These are phyloP conservation scores for Heimioporus sp. DNA, from an alignment of 768 basidiomycete genomes.

Conservation along the genomic window DNA sequence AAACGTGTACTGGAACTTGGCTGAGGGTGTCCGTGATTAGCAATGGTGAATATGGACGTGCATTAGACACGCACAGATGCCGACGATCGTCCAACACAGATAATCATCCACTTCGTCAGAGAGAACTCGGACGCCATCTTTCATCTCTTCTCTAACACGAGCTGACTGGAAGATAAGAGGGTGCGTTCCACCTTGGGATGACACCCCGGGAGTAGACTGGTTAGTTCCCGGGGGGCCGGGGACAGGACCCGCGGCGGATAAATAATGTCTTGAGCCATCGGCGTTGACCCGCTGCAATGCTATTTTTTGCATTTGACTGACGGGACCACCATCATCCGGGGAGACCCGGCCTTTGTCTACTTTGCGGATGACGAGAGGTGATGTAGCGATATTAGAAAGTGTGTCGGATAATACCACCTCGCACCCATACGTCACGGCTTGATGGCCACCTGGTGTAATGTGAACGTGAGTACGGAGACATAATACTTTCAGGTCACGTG, in stretches of 20 bases:
- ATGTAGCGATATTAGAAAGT: constrained; percentile 80
- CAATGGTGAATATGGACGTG: constrained; percentile 6
- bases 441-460: constrained; percentile 54
- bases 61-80: constrained; percentile 68
- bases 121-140: constrained; percentile 70
- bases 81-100: constrained; percentile 94
- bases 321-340: constrained; percentile 87
- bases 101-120: constrained; percentile 94
- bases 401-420: constrained; percentile 85
- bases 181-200: constrained; percentile 76
- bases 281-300: constrained; percentile 82
- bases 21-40: constrained; percentile 39
- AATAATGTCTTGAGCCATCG: constrained; percentile 82
- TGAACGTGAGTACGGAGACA: constrained; percentile 40
- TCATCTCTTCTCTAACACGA: constrained; percentile 77
- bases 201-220: constrained; percentile 72
- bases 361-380: constrained; percentile 85
- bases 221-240: constrained; percentile 71
- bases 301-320: constrained; percentile 97
- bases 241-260: constrained; percentile 85
- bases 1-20: constrained; percentile 93
- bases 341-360: constrained; percentile 88
- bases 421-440: constrained; percentile 89
- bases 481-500: constrained; percentile 47
- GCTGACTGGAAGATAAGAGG: constrained; percentile 78